Conservation (phyloP, 345 rosid species). For the Kandelia obovata region DNA sequence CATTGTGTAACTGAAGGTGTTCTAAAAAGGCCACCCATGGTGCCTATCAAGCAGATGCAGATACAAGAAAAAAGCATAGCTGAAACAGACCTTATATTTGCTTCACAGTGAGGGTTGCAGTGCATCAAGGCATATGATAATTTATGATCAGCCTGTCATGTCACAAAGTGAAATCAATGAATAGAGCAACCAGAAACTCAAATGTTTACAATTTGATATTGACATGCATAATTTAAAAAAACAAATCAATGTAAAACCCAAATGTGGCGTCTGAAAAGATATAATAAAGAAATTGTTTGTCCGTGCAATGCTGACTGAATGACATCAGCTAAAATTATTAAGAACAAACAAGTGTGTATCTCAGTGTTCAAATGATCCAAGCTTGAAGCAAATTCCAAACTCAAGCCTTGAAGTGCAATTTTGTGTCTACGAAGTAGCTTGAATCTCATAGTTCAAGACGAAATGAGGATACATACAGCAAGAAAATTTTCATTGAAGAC, state of each 20-base stretch:
- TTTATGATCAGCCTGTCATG: conserved; percentile 84
- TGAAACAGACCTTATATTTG: conserved; percentile 69
- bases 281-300: background rate
- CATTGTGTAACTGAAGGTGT: background rate
- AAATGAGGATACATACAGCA: conserved; percentile 54
- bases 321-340: background rate
- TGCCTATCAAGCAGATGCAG: conserved; percentile 11
- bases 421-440: background rate
- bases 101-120: conserved; percentile 64
- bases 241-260: background rate
- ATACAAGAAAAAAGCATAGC: conserved; percentile 22
- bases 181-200: background rate
- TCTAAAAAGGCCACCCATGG: conserved; percentile 5
- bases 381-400: background rate
- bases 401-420: background rate
- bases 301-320: background rate
- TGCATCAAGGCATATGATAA: conserved; percentile 78
- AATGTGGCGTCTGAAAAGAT: background rate
- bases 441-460: conserved; percentile 1
- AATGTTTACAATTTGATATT: background rate
- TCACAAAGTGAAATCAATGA: conserved; percentile 9
- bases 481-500: conserved; percentile 94
- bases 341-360: background rate
- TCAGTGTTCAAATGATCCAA: no score
- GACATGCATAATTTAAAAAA: background rate